Evolutionary conservation across 305 asterid genomes (phyloP).

Genomic region (Fraxinus angustifolia): DNA sequence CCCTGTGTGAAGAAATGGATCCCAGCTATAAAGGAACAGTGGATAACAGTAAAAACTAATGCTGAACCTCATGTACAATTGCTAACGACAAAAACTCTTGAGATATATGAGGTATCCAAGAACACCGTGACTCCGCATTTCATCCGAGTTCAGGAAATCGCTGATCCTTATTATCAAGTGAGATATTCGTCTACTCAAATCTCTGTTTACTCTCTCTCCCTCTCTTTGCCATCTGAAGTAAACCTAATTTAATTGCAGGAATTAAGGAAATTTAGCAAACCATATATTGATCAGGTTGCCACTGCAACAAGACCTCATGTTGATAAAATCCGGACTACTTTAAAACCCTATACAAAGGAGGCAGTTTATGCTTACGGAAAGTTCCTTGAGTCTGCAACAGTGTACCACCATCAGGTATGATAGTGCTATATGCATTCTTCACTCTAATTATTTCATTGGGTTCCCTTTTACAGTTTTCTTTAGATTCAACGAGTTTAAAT

Average conservation of each 20-base stretch:
- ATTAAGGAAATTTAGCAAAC: conserved; percentile 61
- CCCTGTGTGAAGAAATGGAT: conserved; percentile 61
- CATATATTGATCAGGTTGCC: conserved; percentile 76
- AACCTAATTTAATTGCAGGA: conserved; percentile 43
- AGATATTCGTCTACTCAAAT: conserved; percentile 2
- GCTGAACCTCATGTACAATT: conserved; percentile 65
- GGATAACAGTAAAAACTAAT: conserved; percentile 55
- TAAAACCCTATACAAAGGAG: conserved; percentile 64
- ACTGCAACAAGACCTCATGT: conserved; percentile 77
- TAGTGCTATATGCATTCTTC: background rate
- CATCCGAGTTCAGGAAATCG: conserved; percentile 62
- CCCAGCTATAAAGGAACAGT: conserved; percentile 72
- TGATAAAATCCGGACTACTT: conserved; percentile 44
- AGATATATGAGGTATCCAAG: conserved; percentile 61
- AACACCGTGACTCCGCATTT: conserved; percentile 60
- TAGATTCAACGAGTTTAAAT: background rate
- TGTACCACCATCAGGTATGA: conserved; percentile 75
- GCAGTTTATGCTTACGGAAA: conserved; percentile 57
- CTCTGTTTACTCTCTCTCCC: background rate
- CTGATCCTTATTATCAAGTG: conserved; percentile 79
- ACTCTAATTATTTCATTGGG: background rate
- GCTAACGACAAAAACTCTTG: conserved; percentile 51
- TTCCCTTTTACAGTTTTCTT: background rate
- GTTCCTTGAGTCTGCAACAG: conserved; percentile 66
- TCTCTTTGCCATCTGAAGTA: conserved; percentile 14